Evolutionary conservation across 2,329 filamentous ascomycete species (phyloP).

Genomic region (Grosmannia penicillata): DNA sequence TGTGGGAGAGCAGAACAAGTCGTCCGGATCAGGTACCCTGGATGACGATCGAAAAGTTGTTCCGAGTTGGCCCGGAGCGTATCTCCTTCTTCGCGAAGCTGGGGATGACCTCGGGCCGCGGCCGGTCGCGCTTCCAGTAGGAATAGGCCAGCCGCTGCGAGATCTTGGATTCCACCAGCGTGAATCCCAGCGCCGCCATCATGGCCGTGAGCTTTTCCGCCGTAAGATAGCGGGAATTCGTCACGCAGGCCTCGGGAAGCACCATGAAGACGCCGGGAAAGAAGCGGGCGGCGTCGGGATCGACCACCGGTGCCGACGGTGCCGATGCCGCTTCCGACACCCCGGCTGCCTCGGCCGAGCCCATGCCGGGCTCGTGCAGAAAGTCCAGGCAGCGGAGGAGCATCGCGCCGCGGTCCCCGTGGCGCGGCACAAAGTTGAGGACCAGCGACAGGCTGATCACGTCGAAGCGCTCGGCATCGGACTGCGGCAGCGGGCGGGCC

Average conservation of each 20-base stretch:
- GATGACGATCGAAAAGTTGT: constrained; percentile 81
- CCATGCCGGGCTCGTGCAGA: constrained; percentile 26
- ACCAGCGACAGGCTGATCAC: constrained; percentile 86
- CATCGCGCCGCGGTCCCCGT: constrained; percentile 68
- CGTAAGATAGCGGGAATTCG: constrained; percentile 82
- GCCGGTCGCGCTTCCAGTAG: constrained; percentile 49
- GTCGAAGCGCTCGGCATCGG: constrained; percentile 57
- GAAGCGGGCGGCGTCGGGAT: constrained; percentile 13
- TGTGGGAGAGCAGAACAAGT: too few relatives aligned
- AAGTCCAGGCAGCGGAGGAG: constrained; percentile 61
- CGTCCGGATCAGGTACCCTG: constrained; percentile 16
- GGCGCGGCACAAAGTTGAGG: constrained; percentile 81
- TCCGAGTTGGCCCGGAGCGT: constrained; percentile 59
- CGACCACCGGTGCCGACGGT: background rate
- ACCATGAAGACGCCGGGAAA: constrained; percentile 77
- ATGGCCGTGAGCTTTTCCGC: constrained; percentile 54
- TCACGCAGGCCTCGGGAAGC: constrained; percentile 72
- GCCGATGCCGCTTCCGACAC: background rate
- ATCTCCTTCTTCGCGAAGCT: constrained; percentile 60
- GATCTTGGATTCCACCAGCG: constrained; percentile 48
- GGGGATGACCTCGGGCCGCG: constrained; percentile 10
- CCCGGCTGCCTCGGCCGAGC: constrained; percentile 1
- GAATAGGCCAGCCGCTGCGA: constrained; percentile 81
- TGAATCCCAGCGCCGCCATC: constrained; percentile 65
- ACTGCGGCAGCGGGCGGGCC: constrained; percentile 58